Conservation (phyloP, 352 stramenopile species). For the Pythium sp. region DNA sequence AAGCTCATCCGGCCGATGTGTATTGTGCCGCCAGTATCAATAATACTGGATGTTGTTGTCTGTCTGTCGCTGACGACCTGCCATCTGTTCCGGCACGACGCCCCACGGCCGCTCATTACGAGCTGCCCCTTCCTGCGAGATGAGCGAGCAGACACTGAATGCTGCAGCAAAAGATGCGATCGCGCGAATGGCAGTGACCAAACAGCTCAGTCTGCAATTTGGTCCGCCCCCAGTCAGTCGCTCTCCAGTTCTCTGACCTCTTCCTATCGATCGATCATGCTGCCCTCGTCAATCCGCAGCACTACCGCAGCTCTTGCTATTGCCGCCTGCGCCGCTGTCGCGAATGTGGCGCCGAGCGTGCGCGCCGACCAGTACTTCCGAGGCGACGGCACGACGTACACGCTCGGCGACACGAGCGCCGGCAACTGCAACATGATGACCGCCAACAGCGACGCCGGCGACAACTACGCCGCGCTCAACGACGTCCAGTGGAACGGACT, state of each 20-base stretch:
- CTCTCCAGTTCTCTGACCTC: background rate
- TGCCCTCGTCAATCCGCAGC: background rate
- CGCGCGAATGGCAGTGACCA: background rate
- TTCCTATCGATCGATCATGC: background rate
- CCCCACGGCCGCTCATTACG: background rate
- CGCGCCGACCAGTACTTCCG: constrained; percentile 18
- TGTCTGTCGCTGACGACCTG: background rate
- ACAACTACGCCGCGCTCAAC: constrained; percentile 55
- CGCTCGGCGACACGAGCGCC: constrained; percentile 23
- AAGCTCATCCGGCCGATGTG: too few relatives aligned
- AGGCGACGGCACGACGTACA: constrained; percentile 48
- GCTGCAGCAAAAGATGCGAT: background rate
- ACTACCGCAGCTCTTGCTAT: constrained; percentile 3
- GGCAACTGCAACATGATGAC: constrained; percentile 64
- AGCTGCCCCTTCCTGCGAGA: background rate
- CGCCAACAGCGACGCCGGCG: constrained; percentile 22
- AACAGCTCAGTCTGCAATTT: background rate
- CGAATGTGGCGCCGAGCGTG: background rate
- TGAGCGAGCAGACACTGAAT: background rate
- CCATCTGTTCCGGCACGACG: background rate
- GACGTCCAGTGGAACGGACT: constrained; percentile 39
- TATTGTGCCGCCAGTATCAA: too few relatives aligned
- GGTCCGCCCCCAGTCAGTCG: background rate
- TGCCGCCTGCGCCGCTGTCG: background rate
- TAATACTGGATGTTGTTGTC: background rate